These are phyloP conservation scores for Cryphonectria radicalis DNA, from an alignment of 2,329 filamentous ascomycete species.

Conservation along the genomic window DNA sequence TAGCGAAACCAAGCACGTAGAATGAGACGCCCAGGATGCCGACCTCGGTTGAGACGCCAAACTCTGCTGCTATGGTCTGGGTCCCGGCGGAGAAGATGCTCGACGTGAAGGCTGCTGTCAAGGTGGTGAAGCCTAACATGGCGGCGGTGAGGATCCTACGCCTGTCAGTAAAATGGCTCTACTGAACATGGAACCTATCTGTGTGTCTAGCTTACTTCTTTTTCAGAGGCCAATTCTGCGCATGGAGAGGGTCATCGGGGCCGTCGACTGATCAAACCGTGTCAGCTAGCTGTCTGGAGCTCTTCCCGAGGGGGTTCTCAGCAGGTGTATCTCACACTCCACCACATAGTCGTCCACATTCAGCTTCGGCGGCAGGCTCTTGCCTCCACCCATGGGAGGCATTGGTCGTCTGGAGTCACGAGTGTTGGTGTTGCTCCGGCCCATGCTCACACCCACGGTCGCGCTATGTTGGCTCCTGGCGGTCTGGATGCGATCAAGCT, in stretches of 20 bases:
- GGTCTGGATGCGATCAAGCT: conserved; percentile 72
- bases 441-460: conserved; percentile 65
- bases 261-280: conserved; percentile 61
- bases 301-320: not conserved
- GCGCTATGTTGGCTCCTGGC: conserved; percentile 70
- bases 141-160: conserved; percentile 62
- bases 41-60: conserved; percentile 64
- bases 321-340: conserved; percentile 52
- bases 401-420: conserved; percentile 62
- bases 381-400: conserved; percentile 74
- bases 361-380: conserved; percentile 71
- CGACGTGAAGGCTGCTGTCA: conserved; percentile 73
- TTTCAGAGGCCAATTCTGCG: conserved; percentile 81
- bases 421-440: conserved; percentile 45
- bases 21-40: conserved; percentile 68
- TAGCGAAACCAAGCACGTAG: conserved; percentile 73
- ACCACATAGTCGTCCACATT: conserved; percentile 78
- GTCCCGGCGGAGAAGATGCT: conserved; percentile 76
- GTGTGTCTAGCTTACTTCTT: conserved; percentile 66
- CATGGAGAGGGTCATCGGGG: conserved; percentile 79
- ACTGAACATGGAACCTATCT: not conserved
- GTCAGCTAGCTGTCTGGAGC: not conserved
- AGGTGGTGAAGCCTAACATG: conserved; percentile 74
- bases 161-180: conserved; percentile 30
- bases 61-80: conserved; percentile 57